phyloP scores from a whole-genome alignment of 1,139 yeast species.

The Sugiyamaella xylanicola region DNA sequence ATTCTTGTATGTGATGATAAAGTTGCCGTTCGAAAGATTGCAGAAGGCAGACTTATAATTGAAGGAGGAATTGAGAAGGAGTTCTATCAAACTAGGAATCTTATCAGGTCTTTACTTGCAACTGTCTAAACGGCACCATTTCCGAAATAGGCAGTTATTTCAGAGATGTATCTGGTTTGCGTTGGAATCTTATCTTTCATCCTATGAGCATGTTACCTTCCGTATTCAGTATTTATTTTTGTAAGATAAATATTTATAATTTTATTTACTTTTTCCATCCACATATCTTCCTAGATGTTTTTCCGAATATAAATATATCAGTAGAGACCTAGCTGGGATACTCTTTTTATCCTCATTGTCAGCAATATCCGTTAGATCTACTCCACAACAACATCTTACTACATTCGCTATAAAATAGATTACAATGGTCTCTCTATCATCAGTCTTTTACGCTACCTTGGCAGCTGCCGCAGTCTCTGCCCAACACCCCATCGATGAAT shows the following conservation, averaged over 20 bases:
- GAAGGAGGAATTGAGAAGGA: slow-evolving; percentile 80
- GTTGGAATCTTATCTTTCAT: background rate
- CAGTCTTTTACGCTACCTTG: slow-evolving; percentile 20
- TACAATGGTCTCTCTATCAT: slow-evolving; percentile 24
- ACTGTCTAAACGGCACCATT: slow-evolving; percentile 49
- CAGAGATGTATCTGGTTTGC: background rate
- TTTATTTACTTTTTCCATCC: too few relatives aligned
- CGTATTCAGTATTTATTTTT: background rate
- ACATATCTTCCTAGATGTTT: too few relatives aligned
- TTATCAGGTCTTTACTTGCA: slow-evolving; percentile 80
- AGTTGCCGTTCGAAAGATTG: slow-evolving; percentile 73
- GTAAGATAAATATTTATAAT: slow-evolving; percentile 1
- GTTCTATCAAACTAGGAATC: slow-evolving; percentile 75
- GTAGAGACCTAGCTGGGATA: too few relatives aligned
- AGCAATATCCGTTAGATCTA: too few relatives aligned
- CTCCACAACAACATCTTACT: slow-evolving; percentile 1
- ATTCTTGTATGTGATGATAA: slow-evolving; percentile 80
- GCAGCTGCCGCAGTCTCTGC: slow-evolving; percentile 24
- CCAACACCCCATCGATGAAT: slow-evolving; percentile 16
- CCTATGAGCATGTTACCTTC: background rate
- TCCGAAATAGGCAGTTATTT: slow-evolving; percentile 6
- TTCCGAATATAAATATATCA: too few relatives aligned
- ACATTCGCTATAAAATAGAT: background rate
- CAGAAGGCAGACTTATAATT: slow-evolving; percentile 78
- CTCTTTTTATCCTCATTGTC: background rate